These are phyloP conservation scores for Fragilariopsis cylindrus DNA, from an alignment of 108 stramenopile species.

Conservation along the genomic window DNA sequence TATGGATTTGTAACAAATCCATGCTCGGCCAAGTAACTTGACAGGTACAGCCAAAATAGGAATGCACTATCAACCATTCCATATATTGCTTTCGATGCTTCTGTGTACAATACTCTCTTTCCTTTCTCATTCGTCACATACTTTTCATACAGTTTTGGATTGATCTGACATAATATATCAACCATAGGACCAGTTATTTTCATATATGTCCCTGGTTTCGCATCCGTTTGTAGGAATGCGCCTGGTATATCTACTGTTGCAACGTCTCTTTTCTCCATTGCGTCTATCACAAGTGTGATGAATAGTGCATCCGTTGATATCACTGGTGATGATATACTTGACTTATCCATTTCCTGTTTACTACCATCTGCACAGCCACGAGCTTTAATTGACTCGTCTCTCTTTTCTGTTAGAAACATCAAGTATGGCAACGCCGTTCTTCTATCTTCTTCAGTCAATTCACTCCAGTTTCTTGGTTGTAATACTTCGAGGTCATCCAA, in stretches of 20 bases:
- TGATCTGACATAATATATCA: conserved; percentile 28
- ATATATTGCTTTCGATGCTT: conserved; percentile 26
- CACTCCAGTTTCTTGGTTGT: conserved; percentile 18
- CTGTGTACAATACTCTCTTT: conserved; percentile 17
- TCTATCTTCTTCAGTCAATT: conserved; percentile 24
- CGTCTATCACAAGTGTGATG: not conserved
- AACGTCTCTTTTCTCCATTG: not conserved
- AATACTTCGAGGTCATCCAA: conserved; percentile 38
- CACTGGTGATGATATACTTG: not conserved
- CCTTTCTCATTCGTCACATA: conserved; percentile 32
- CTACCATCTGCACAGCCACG: not conserved
- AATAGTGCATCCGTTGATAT: not conserved
- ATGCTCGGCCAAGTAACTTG: not conserved
- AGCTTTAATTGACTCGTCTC: not conserved
- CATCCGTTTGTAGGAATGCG: conserved; percentile 28
- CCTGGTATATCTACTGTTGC: conserved; percentile 6
- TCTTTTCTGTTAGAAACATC: conserved; percentile 48
- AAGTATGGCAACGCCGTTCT: conserved; percentile 23
- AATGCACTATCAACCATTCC: conserved; percentile 34
- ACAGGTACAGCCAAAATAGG: conserved; percentile 29
- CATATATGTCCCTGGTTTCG: conserved; percentile 22
- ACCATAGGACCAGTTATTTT: conserved; percentile 21
- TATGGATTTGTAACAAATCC: conserved; percentile 51
- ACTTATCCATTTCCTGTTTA: not conserved
- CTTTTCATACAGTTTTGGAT: conserved; percentile 11